phyloP scores from a whole-genome alignment of 352 stramenopile species.

The Phytopythium boreale region DNA sequence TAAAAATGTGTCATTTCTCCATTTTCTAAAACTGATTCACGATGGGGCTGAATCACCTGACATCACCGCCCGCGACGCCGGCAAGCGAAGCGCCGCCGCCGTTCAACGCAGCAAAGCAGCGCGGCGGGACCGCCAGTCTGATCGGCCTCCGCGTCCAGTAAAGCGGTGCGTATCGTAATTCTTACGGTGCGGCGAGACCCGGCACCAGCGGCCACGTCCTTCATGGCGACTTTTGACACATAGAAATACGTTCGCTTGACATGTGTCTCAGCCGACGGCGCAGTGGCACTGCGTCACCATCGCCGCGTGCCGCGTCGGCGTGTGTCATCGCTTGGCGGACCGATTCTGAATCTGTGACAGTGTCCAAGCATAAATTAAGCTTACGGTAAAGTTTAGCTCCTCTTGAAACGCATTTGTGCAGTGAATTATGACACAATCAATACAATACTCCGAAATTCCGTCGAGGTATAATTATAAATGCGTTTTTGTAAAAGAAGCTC shows the following conservation, averaged over 20 bases:
- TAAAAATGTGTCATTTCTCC: background rate
- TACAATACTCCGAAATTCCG: background rate
- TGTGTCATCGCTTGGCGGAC: background rate
- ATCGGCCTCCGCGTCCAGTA: background rate
- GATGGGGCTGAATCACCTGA: background rate
- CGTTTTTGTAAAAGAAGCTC: background rate
- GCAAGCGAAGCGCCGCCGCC: background rate
- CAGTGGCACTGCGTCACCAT: background rate
- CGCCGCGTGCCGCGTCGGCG: background rate
- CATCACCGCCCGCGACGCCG: no score
- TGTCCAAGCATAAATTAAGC: no score
- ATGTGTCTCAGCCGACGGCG: background rate
- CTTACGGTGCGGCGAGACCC: background rate
- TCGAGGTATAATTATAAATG: background rate
- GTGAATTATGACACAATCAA: background rate
- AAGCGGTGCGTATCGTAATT: background rate
- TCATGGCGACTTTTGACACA: background rate
- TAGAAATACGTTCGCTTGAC: background rate
- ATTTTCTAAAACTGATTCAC: background rate
- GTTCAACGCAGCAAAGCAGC: conserved; percentile 6
- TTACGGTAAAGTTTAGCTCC: no score
- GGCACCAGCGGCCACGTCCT: no score
- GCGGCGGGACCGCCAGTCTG: background rate
- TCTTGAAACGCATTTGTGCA: no score
- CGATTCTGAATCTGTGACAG: background rate